Evolutionary conservation across 2,329 filamentous ascomycete genomes (phyloP), one percentile per base, ranked within the genome.

Genomic region (Penicillium hesseltinei): DNA sequence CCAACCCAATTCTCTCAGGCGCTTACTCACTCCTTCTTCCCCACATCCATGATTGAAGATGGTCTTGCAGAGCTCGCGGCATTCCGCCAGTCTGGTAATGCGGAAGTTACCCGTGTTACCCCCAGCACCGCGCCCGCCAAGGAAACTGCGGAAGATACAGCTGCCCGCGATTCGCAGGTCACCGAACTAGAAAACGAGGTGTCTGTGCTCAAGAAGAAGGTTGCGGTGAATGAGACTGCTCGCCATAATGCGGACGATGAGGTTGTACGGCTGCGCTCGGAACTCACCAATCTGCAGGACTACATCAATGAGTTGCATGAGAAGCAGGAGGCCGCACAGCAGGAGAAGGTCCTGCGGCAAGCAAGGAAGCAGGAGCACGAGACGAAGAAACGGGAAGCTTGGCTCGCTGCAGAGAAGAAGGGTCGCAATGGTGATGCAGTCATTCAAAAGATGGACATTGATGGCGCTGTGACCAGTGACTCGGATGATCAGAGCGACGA

Each of bases 321-420:
- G 52, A 75, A 75, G 45, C 72, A 75, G 59, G 72, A 73, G 44
- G 67, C 66, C 27, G 65, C 71, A 33, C 68, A 71, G 35, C 62
- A 64, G 39, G 66, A 70, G 47, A 72, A 70, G 58, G 56, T 75
- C 33, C 62, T 64, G 43, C 71, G 69, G 8, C 72, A 73, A 61
- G 70, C 69, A 35, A 71, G 70, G 52, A 77, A 73, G 57, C 75
- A 78, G 52, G 73, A 74, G 31, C 69, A 72, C n/a, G 75, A 73
- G 35, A 58, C 66, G n/a, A 71, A 72, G 54, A 72, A 70, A 52
- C 69, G 77, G 55, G 69, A 78, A 62, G 75, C 75, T 23, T 80
- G 77, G 72, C 75, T 79, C 61, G 71, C 74, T 23, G 76, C 75
- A 4, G 76, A 78, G 59, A 79, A 75, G 59, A 74, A 71, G 56